These are phyloP conservation scores for Fusarium burgessii DNA, from an alignment of 2,329 filamentous ascomycete species.

Conservation along the genomic window DNA sequence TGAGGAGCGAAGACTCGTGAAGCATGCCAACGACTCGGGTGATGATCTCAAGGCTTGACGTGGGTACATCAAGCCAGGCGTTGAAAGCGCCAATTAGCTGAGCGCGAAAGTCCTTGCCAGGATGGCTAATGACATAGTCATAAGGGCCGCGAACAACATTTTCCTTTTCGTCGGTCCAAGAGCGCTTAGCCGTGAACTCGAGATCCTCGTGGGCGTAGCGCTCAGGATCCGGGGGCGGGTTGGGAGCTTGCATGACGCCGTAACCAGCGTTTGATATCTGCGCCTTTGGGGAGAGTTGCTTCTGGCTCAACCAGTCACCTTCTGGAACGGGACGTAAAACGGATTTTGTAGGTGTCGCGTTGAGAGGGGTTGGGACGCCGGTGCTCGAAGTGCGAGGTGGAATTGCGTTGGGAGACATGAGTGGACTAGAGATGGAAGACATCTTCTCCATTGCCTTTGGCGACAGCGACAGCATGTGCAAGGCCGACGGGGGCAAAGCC, in stretches of 20 bases:
- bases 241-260: constrained; percentile 51
- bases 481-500: constrained; percentile 34
- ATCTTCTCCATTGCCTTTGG: constrained; percentile 44
- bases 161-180: constrained; percentile 81
- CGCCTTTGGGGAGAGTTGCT: constrained; percentile 37
- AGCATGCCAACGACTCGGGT: constrained; percentile 86
- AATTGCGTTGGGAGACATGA: constrained; percentile 69
- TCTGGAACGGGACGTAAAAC: constrained; percentile 68
- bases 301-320: constrained; percentile 69
- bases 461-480: constrained; percentile 43
- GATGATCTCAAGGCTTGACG: constrained; percentile 77
- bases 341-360: constrained; percentile 47
- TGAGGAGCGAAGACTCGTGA: constrained; percentile 83
- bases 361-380: constrained; percentile 48
- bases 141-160: constrained; percentile 81
- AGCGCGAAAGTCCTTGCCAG: constrained; percentile 86
- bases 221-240: constrained; percentile 60
- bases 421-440: constrained; percentile 46
- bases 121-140: constrained; percentile 82
- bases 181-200: constrained; percentile 61
- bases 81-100: constrained; percentile 87
- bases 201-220: constrained; percentile 68
- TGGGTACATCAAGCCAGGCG: constrained; percentile 80
- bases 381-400: constrained; percentile 77
- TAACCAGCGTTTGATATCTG: constrained; percentile 26